These are phyloP conservation scores for Coniochaeta sp. DNA, from an alignment of 2,329 filamentous ascomycete species.

Conservation along the genomic window DNA sequence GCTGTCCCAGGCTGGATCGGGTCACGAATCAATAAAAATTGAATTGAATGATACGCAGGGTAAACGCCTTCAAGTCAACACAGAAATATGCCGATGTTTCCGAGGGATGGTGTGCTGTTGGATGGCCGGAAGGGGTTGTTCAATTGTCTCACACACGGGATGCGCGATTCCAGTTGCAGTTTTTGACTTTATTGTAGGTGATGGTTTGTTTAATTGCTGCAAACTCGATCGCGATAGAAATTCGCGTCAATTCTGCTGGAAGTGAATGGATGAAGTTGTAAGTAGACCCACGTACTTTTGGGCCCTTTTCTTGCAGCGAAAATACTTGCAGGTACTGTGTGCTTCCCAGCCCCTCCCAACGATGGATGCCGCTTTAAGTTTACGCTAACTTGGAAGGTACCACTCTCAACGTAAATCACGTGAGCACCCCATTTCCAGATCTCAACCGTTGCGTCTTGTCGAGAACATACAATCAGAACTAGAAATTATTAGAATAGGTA, in stretches of 20 bases:
- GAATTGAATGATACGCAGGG: background rate
- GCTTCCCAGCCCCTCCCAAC: no score
- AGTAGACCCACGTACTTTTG: background rate
- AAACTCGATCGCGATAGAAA: constrained; percentile 1
- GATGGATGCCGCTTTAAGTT: no score
- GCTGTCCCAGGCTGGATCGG: constrained; percentile 1
- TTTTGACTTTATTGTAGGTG: background rate
- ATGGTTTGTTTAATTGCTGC: constrained; percentile 3
- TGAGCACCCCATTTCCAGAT: no score
- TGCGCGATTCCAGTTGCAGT: background rate
- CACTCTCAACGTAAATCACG: no score
- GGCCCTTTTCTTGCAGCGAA: background rate
- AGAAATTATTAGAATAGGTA: no score
- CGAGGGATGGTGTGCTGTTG: background rate
- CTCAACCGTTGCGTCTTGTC: no score
- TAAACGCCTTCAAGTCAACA: background rate
- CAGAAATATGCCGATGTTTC: background rate
- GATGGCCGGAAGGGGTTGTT: background rate
- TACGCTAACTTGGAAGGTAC: no score
- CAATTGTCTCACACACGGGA: constrained; percentile 1
- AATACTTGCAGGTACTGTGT: background rate
- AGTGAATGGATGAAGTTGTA: background rate
- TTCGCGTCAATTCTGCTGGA: constrained; percentile 2
- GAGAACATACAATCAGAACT: no score
- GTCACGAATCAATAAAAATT: constrained; percentile 2